Conservation (phyloP, 352 stramenopile genomes). For the Stramenopiles sp. region DNA sequence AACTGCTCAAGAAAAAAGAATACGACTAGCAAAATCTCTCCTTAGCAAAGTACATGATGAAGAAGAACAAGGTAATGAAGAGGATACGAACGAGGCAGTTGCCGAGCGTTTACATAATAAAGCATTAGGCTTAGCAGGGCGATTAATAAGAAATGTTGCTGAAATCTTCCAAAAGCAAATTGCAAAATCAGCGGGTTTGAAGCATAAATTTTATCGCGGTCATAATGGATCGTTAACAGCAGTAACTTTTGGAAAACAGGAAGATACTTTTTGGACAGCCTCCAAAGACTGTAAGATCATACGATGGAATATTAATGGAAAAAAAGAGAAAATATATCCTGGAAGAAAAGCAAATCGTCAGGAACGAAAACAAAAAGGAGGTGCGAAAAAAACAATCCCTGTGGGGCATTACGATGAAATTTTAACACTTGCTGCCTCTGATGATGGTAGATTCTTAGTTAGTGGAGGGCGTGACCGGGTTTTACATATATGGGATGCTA, state of each 20-base stretch:
- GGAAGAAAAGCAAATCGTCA: slow-evolving; percentile 24
- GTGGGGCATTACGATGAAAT: slow-evolving; percentile 31
- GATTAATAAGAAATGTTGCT: slow-evolving; percentile 58
- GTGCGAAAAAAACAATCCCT: slow-evolving; percentile 9
- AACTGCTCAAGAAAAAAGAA: slow-evolving; percentile 57
- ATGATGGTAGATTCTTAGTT: slow-evolving; percentile 67
- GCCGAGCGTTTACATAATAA: slow-evolving; percentile 51
- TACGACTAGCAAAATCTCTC: slow-evolving; percentile 63
- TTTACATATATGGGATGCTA: slow-evolving; percentile 53
- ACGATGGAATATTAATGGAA: slow-evolving; percentile 49
- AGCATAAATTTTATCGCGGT: slow-evolving; percentile 16
- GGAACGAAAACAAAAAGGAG: slow-evolving; percentile 40
- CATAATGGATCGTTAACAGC: slow-evolving; percentile 45
- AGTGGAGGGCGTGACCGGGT: slow-evolving; percentile 68
- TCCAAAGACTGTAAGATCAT: slow-evolving; percentile 74
- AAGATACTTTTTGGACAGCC: slow-evolving; percentile 60
- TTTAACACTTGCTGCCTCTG: slow-evolving; percentile 56
- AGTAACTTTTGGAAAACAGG: slow-evolving; percentile 58
- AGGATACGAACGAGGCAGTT: slow-evolving; percentile 40
- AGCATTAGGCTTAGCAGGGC: slow-evolving; percentile 52
- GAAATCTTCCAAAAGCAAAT: slow-evolving; percentile 45
- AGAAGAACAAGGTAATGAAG: slow-evolving; percentile 27
- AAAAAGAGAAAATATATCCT: slow-evolving; percentile 25
- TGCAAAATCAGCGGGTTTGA: slow-evolving; percentile 20
- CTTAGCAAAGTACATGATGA: slow-evolving; percentile 45